Evolutionary conservation across 192 early-diverging fungal species (phyloP), one percentile per base, ranked within the genome.

Genomic region (Thamnidium elegans): DNA sequence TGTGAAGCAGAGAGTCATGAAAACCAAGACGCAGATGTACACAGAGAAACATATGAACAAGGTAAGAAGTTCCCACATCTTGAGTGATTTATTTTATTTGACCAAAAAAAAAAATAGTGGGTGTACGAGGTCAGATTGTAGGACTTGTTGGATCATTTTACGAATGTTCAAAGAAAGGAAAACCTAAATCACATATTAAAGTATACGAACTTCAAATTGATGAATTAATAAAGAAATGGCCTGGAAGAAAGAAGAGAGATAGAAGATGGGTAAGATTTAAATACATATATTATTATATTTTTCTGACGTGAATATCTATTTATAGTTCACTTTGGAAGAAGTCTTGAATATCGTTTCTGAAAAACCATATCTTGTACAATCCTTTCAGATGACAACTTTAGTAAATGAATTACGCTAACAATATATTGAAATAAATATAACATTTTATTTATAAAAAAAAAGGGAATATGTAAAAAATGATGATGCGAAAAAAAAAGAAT

Each of bases 1-100:
- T 81, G 81, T n/a, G 81, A 81, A 15, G 80, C 79, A 79, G 82
- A 84, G 42, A 78, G 78, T 55, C 77, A 81, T 50, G 82, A 84
- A 58, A 75, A 79, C 13, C 66, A 74, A 31, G 72, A 76, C 55
- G 67, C 72, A 34, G 21, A 63, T 17, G 30, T 43, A 39, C 10
- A 15, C 10, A 58, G 23, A 21, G n/a, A 21, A n/a, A 84, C 83
- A 17, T 83, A 73, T 58, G 83, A 85, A 65, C 80, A 85, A 79
- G 55, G 65, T 66, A 58, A 0, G 5, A 34, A 51, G 17, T 65
- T 30, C 52, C 13, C 19, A 26, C 15, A 26, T 20, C 26, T 55
- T 31, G 53, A 1, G 7, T 55, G 53, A 26, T 26, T 55, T 14
- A 55, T 30, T 26, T 23, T 42, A 7, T 10, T 26, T 26, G 3